Percentiles rank a stretch among this genome's conserved stretches.
Evolutionary conservation across 2,329 filamentous ascomycete genomes (phyloP).

Genomic region (Xylariaceae sp.): DNA sequence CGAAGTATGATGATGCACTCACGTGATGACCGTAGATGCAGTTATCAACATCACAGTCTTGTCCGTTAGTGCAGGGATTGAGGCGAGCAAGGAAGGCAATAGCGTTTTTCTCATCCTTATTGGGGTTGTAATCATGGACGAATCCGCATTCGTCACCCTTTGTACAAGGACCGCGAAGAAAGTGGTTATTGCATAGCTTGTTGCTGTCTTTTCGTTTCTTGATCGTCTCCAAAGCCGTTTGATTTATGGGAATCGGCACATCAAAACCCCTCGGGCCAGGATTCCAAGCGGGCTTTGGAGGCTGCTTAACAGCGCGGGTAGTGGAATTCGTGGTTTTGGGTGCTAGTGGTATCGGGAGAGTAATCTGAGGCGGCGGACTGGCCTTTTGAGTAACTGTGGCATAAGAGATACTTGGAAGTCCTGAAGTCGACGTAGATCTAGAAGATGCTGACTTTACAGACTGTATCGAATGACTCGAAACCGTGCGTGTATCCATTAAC

Average conservation of each 20-base stretch:
- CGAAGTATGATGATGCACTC: slow-evolving; percentile 29
- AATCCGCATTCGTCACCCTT: slow-evolving; percentile 54
- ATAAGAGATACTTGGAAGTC: slow-evolving; percentile 34
- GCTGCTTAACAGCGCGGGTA: slow-evolving; percentile 27
- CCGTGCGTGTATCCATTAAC: slow-evolving; percentile 38
- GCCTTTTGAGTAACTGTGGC: slow-evolving; percentile 41
- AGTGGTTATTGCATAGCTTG: slow-evolving; percentile 61
- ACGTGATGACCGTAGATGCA: slow-evolving; percentile 63
- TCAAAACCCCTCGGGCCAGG: slow-evolving; percentile 55
- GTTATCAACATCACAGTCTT: slow-evolving; percentile 53
- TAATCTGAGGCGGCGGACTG: slow-evolving; percentile 43
- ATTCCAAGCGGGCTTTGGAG: slow-evolving; percentile 43
- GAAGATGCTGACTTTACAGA: slow-evolving; percentile 27
- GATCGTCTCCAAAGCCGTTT: slow-evolving; percentile 47
- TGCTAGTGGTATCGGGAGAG: slow-evolving; percentile 37
- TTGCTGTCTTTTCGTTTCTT: slow-evolving; percentile 52
- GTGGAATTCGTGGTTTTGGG: slow-evolving; percentile 30
- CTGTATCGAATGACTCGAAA: slow-evolving; percentile 18
- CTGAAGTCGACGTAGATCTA: slow-evolving; percentile 24
- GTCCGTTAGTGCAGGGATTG: slow-evolving; percentile 55
- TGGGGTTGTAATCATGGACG: slow-evolving; percentile 52
- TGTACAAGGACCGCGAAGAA: slow-evolving; percentile 53
- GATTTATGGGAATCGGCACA: slow-evolving; percentile 45
- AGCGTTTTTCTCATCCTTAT: slow-evolving; percentile 51
- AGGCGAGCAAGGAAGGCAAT: slow-evolving; percentile 53